Conservation (phyloP, 2,329 filamentous ascomycete species). For the Fusarium brevicatenulatum region DNA sequence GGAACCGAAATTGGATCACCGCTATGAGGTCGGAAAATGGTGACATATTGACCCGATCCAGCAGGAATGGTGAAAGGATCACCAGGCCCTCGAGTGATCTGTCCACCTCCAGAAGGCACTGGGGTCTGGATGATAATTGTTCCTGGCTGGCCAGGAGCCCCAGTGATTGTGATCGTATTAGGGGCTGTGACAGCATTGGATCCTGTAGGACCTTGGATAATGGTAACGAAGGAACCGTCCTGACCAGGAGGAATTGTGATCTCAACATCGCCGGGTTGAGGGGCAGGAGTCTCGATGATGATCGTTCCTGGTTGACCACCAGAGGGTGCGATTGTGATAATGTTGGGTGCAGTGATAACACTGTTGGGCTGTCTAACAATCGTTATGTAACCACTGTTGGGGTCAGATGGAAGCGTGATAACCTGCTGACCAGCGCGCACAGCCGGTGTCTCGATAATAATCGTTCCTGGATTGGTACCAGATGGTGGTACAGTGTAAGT, state of each 20-base stretch:
- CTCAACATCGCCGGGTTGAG: conserved; percentile 4
- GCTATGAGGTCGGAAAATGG: conserved; percentile 29
- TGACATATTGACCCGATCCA: conserved; percentile 13
- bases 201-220: conserved; percentile 29
- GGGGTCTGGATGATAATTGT: conserved; percentile 34
- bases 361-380: conserved; percentile 18
- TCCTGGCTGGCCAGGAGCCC: conserved; percentile 20
- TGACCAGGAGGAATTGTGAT: conserved; percentile 27
- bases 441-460: conserved; percentile 29
- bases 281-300: conserved; percentile 29
- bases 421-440: conserved; percentile 15
- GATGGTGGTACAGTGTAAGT: conserved; percentile 22
- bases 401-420: conserved; percentile 31
- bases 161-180: conserved; percentile 23
- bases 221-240: conserved; percentile 19
- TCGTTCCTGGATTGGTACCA: conserved; percentile 16
- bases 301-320: conserved; percentile 22
- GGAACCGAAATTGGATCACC: conserved; percentile 28
- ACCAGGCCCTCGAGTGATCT: not conserved
- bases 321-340: conserved; percentile 19
- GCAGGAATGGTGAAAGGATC: conserved; percentile 26
- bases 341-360: conserved; percentile 26
- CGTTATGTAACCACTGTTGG: conserved; percentile 28
- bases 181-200: conserved; percentile 13
- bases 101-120: not conserved